Conservation (phyloP, 306 rosid species). For the Lathyrus aphaca region DNA sequence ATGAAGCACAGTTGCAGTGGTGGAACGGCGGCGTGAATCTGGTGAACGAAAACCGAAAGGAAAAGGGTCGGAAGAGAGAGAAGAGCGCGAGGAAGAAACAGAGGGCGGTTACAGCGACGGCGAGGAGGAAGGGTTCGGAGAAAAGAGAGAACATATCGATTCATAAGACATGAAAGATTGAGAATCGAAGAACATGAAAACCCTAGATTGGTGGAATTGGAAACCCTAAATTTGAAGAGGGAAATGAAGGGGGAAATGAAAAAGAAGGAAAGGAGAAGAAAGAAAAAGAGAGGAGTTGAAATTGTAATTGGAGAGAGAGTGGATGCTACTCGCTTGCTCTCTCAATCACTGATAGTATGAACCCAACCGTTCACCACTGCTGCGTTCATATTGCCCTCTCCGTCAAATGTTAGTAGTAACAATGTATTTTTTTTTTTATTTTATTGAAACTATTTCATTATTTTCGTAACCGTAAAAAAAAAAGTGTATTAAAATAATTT, state of each 20-base stretch:
- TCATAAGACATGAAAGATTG: slow-evolving; percentile 85
- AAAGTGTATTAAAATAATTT: no score
- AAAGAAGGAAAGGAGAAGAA: neutral
- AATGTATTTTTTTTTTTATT: no score
- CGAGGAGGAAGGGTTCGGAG: slow-evolving; percentile 59
- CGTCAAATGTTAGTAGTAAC: no score
- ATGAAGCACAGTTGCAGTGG: slow-evolving; percentile 53
- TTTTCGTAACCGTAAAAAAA: no score
- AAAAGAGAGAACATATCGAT: slow-evolving; percentile 73
- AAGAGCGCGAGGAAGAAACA: slow-evolving; percentile 60
- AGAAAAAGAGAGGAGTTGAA: neutral
- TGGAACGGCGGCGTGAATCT: slow-evolving; percentile 38
- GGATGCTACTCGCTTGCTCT: neutral
- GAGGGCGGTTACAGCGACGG: slow-evolving; percentile 61
- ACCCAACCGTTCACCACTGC: no score
- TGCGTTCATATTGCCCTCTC: no score
- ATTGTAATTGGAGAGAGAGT: neutral
- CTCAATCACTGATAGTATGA: neutral
- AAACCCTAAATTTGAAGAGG: slow-evolving; percentile 40
- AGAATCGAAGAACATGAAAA: slow-evolving; percentile 60
- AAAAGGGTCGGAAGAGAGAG: slow-evolving; percentile 58
- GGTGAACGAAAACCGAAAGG: slow-evolving; percentile 33
- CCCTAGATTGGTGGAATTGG: slow-evolving; percentile 46
- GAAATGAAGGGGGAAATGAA: slow-evolving; percentile 3
- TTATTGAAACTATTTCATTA: no score